Percentiles rank a stretch among this genome's conserved stretches.
These are phyloP conservation scores for Coemansia sp. DNA, from an alignment of 192 early-diverging fungal species.

Conservation along the genomic window DNA sequence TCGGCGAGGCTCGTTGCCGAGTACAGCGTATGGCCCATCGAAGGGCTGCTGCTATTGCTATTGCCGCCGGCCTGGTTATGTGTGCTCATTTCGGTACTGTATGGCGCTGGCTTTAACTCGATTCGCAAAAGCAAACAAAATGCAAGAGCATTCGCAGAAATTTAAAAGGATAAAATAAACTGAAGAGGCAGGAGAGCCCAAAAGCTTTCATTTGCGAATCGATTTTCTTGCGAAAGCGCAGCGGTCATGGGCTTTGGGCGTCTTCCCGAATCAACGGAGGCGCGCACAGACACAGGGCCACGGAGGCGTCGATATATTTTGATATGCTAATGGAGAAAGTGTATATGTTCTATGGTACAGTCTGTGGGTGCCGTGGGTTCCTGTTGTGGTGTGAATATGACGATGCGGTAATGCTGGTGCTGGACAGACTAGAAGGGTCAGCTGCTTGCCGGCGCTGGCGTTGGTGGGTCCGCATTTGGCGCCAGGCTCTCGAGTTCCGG, in stretches of 20 bases:
- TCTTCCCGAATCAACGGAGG: no score
- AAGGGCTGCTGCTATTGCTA: constrained; percentile 2
- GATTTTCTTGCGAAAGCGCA: neutral
- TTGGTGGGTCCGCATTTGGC: constrained; percentile 35
- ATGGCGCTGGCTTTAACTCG: neutral
- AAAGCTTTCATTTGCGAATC: no score
- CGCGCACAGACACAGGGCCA: no score
- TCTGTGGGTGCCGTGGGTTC: neutral
- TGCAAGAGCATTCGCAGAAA: neutral
- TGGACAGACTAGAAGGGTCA: neutral
- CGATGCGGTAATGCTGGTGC: neutral
- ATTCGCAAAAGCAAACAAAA: constrained; percentile 1
- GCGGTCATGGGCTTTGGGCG: neutral
- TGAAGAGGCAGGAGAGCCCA: neutral
- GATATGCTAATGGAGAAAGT: no score
- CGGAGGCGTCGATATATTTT: no score
- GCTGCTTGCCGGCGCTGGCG: constrained; percentile 14
- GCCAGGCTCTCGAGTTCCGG: constrained; percentile 48
- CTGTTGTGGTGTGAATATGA: neutral
- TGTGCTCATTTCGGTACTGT: neutral
- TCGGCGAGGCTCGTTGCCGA: neutral
- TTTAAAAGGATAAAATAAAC: neutral
- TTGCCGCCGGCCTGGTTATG: neutral
- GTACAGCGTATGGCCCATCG: neutral
- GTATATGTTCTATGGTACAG: neutral